Evolutionary conservation across 2,329 filamentous ascomycete species (phyloP).

Genomic region (Anthostomella pinea): DNA sequence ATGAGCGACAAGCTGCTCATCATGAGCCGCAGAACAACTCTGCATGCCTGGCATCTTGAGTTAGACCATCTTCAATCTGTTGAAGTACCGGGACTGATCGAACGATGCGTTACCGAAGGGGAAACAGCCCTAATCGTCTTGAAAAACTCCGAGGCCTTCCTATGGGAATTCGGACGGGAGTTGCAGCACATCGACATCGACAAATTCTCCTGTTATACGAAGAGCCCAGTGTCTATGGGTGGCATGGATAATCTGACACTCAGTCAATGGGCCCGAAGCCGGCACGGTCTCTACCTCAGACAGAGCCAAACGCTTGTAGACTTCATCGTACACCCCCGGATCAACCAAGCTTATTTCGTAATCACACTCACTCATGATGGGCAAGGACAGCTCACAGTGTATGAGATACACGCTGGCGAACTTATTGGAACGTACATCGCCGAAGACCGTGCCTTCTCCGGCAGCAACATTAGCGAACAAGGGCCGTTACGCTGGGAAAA

Average conservation of each 20-base stretch:
- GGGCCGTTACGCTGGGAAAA: constrained; percentile 30
- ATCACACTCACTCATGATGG: constrained; percentile 20
- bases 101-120: constrained; percentile 27
- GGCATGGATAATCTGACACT: constrained; percentile 19
- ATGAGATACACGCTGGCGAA: constrained; percentile 24
- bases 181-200: constrained; percentile 19
- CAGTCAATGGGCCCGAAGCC: constrained; percentile 19
- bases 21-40: constrained; percentile 24
- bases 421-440: constrained; percentile 20
- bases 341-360: constrained; percentile 24
- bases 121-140: constrained; percentile 26
- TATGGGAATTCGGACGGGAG: constrained; percentile 25
- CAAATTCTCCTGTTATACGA: constrained; percentile 18
- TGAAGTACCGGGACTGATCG: constrained; percentile 23
- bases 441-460: constrained; percentile 15
- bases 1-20: constrained; percentile 29
- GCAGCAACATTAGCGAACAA: constrained; percentile 14
- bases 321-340: constrained; percentile 28
- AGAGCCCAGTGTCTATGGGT: constrained; percentile 16
- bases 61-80: constrained; percentile 21
- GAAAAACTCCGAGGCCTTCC: constrained; percentile 23
- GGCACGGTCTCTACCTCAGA: constrained; percentile 17
- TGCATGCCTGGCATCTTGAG: constrained; percentile 32
- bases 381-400: constrained; percentile 19
- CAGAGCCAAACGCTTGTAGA: constrained; percentile 23